A percentile compares a stretch with the other conserved stretches of the same genome.
phyloP scores from a whole-genome alignment of 176 grass and related monocot species.

The Triticum timopheevii region DNA sequence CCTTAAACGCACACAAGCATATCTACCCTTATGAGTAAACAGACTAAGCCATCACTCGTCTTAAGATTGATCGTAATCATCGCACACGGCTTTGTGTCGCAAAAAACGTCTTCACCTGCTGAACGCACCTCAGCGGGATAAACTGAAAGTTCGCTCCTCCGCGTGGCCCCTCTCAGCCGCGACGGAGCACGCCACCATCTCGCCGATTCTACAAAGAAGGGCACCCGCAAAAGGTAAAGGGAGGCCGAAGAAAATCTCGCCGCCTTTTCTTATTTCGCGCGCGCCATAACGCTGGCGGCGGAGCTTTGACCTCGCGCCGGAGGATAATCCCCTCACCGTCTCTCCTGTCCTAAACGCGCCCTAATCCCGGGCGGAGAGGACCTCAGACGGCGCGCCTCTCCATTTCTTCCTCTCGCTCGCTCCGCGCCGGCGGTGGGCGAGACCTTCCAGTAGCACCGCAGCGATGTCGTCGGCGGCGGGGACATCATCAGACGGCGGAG shows the following conservation, averaged over 20 bases:
- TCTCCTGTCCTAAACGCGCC: not conserved
- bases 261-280: not conserved
- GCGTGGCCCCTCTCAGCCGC: no score
- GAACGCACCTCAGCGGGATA: no score
- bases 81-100: no score
- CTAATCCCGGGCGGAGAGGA: not conserved
- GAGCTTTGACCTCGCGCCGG: constrained; percentile 10
- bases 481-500: constrained; percentile 25
- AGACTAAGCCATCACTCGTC: no score
- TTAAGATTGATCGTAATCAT: no score
- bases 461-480: constrained; percentile 28
- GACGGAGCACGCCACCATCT: no score
- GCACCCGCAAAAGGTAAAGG: no score
- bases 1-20: no score
- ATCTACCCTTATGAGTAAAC: no score
- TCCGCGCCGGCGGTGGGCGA: not conserved
- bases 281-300: constrained; percentile 12
- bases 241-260: not conserved
- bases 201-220: no score
- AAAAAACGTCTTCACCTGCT: no score
- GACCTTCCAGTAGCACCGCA: not conserved
- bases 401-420: not conserved
- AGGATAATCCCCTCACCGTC: not conserved
- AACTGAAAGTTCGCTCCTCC: no score
- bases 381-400: not conserved